phyloP scores from a whole-genome alignment of 129 eudicot species.

The Apium graveolens region DNA sequence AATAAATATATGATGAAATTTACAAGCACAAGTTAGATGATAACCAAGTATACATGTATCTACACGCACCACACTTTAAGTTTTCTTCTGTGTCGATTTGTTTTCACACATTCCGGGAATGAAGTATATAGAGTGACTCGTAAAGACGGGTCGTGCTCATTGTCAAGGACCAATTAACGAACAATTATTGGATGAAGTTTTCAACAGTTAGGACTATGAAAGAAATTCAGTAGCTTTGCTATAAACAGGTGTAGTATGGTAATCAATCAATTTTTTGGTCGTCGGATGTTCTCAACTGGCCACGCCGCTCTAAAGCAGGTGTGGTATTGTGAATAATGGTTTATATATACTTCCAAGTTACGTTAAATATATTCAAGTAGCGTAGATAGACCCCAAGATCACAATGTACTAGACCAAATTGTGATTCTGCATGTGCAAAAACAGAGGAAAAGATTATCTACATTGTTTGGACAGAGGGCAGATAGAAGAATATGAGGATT shows the following conservation, averaged over 20 bases:
- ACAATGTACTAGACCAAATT: not conserved
- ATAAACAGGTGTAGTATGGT: too few relatives aligned
- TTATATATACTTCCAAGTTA: not conserved
- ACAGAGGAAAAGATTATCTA: too few relatives aligned
- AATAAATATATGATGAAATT: constrained; percentile 3
- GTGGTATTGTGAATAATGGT: too few relatives aligned
- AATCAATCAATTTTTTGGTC: too few relatives aligned
- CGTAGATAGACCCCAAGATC: not conserved
- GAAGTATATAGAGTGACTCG: not conserved
- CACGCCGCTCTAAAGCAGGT: too few relatives aligned
- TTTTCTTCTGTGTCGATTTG: not conserved
- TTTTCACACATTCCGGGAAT: not conserved
- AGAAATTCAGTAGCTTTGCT: too few relatives aligned
- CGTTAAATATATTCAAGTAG: not conserved
- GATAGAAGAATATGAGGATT: not conserved
- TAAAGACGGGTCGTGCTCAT: too few relatives aligned
- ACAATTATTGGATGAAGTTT: too few relatives aligned
- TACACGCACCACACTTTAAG: not conserved
- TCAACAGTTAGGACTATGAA: too few relatives aligned
- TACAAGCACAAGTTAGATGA: not conserved
- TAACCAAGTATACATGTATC: not conserved
- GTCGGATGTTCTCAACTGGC: too few relatives aligned
- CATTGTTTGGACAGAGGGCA: not conserved
- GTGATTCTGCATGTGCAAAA: not conserved
- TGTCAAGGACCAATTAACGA: too few relatives aligned